These are phyloP conservation scores for Vickermania ingenoplastis DNA, from an alignment of 208 protist genomes.

Conservation along the genomic window DNA sequence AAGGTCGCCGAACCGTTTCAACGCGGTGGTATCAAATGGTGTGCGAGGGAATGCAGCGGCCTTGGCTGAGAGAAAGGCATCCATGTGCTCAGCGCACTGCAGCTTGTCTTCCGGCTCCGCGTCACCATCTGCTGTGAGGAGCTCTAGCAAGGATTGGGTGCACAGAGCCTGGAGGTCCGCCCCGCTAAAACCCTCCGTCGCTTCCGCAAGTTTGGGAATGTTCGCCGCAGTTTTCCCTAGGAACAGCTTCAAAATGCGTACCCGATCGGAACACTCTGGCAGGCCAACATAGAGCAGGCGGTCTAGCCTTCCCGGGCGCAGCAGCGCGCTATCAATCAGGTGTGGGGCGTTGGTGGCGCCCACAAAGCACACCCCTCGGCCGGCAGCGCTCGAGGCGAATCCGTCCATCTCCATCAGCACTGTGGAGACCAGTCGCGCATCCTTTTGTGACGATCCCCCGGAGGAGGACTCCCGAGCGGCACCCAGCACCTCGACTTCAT, in stretches of 20 bases:
- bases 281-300: constrained; percentile 79
- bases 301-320: constrained; percentile 88
- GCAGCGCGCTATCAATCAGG: constrained; percentile 76
- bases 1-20: too few relatives aligned
- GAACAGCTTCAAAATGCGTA: constrained; percentile 41
- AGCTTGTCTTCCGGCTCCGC: constrained; percentile 2
- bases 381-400: constrained; percentile 45
- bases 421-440: constrained; percentile 91
- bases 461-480: constrained; percentile 20
- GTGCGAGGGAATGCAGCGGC: background rate
- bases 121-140: constrained; percentile 16
- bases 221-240: constrained; percentile 37
- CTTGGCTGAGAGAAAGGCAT: background rate
- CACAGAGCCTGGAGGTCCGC: constrained; percentile 66
- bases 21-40: background rate
- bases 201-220: constrained; percentile 23
- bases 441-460: constrained; percentile 15
- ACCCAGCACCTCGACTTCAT: constrained; percentile 93
- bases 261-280: constrained; percentile 35
- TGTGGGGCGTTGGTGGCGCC: constrained; percentile 89
- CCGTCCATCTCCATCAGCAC: constrained; percentile 97
- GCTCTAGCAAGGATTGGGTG: constrained; percentile 33
- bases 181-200: constrained; percentile 75
- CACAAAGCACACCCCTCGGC: constrained; percentile 74
- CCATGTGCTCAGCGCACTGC: background rate